phyloP scores from a whole-genome alignment of 129 eudicot species.

The Lactuca saligna region DNA sequence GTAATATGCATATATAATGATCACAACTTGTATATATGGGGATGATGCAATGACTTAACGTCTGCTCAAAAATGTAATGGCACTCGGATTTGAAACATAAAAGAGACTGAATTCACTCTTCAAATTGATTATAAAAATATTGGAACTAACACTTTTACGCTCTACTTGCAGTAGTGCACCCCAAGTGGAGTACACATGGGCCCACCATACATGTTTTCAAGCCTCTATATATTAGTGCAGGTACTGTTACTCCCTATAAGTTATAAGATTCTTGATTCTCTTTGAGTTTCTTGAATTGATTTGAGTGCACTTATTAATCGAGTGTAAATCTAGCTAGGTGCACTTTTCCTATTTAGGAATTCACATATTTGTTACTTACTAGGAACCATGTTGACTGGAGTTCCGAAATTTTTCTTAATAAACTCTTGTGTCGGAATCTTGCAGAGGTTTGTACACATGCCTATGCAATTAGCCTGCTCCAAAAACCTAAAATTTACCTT shows the following conservation, averaged over 20 bases:
- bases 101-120: slow-evolving; percentile 25
- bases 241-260: slow-evolving; percentile 38
- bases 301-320: slow-evolving; percentile 28
- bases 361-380: slow-evolving; percentile 49
- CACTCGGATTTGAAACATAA: slow-evolving; percentile 33
- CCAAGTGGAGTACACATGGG: slow-evolving; percentile 45
- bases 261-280: slow-evolving; percentile 28
- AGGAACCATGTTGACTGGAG: slow-evolving; percentile 86
- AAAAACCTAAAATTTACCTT: slow-evolving; percentile 54
- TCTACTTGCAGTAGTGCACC: slow-evolving; percentile 50
- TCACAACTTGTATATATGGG: not conserved
- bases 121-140: slow-evolving; percentile 30
- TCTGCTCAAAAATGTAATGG: slow-evolving; percentile 29
- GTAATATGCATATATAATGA: slow-evolving; percentile 12
- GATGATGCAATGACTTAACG: not conserved
- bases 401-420: slow-evolving; percentile 66
- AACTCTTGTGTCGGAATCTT: slow-evolving; percentile 88
- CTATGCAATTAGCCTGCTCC: slow-evolving; percentile 80
- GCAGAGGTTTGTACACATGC: slow-evolving; percentile 95
- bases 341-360: slow-evolving; percentile 25
- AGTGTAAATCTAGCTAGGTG: slow-evolving; percentile 33
- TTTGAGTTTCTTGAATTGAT: slow-evolving; percentile 25
- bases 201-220: slow-evolving; percentile 41
- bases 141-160: slow-evolving; percentile 20
- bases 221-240: slow-evolving; percentile 47